Evolutionary conservation across 331 rosid species (phyloP).

Genomic region (Malus hybrid): DNA sequence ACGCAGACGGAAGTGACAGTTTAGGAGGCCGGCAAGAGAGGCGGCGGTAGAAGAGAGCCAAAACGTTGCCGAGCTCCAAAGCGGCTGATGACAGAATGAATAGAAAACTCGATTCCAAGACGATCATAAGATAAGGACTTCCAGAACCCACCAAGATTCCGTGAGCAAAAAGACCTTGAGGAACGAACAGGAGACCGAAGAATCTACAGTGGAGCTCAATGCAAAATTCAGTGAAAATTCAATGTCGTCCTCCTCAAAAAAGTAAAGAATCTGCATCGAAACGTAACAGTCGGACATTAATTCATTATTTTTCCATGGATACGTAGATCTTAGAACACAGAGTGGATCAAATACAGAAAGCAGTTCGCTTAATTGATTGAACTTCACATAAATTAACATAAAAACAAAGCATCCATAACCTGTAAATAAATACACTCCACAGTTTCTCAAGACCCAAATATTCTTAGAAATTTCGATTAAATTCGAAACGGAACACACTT

Average conservation of each 20-base stretch:
- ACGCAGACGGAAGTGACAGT: conserved; percentile 12
- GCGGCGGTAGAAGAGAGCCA: conserved; percentile 43
- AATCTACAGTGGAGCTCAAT: not conserved
- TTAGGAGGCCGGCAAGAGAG: conserved; percentile 28
- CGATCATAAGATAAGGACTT: conserved; percentile 35
- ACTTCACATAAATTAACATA: not conserved
- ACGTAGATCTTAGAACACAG: not conserved
- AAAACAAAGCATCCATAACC: not conserved
- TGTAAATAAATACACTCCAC: not conserved
- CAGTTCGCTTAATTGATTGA: not conserved
- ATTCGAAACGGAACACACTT: not conserved
- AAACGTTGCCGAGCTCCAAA: conserved; percentile 39
- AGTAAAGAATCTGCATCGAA: conserved; percentile 31
- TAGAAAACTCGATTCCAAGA: conserved; percentile 18
- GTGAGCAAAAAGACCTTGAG: not conserved
- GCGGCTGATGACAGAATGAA: conserved; percentile 20
- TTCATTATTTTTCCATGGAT: not conserved
- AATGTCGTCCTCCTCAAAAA: conserved; percentile 9
- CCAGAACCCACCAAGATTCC: conserved; percentile 15
- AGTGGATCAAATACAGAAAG: not conserved
- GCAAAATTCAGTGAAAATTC: conserved; percentile 20
- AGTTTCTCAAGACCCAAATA: not conserved
- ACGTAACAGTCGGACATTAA: not conserved
- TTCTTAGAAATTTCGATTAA: not conserved
- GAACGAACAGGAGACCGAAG: not conserved